Evolutionary conservation across 169 alveolate species (phyloP).

Genomic region (Cryptosporidium sp.): DNA sequence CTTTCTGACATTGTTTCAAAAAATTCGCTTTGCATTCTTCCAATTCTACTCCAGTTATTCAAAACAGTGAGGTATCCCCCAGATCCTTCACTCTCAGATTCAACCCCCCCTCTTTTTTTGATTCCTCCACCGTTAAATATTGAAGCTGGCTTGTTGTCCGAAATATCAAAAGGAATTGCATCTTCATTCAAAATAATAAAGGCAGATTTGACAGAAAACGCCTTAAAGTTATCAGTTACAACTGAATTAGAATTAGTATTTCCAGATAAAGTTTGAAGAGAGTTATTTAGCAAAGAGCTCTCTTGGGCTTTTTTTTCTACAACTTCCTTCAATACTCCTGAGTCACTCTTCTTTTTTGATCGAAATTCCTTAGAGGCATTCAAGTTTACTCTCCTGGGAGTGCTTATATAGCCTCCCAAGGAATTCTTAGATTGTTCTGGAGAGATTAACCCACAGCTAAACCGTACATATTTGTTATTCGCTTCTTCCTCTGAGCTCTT

Average conservation of each 20-base stretch:
- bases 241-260: neutral
- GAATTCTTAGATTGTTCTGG: conserved; percentile 22
- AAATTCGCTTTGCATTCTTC: conserved; percentile 2
- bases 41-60: conserved; percentile 4
- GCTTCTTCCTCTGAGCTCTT: conserved; percentile 1
- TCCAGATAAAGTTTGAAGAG: neutral
- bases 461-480: conserved; percentile 34
- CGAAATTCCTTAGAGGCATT: neutral
- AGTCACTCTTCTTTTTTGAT: neutral
- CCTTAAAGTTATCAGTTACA: neutral
- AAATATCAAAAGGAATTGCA: conserved; percentile 15
- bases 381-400: conserved; percentile 21
- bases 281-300: neutral
- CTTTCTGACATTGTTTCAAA: conserved; percentile 16
- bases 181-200: conserved; percentile 32
- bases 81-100: neutral
- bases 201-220: conserved; percentile 8
- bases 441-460: conserved; percentile 22
- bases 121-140: neutral
- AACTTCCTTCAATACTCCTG: neutral
- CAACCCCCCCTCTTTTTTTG: neutral
- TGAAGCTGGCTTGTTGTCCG: neutral
- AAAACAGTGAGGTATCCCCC: neutral
- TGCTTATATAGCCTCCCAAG: conserved; percentile 13
- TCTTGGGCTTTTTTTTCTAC: neutral